A percentile compares a stretch with the other conserved stretches of the same genome.
Conservation (phyloP, 441 rosid genomes). For the Pelargonium cotyledonis region DNA sequence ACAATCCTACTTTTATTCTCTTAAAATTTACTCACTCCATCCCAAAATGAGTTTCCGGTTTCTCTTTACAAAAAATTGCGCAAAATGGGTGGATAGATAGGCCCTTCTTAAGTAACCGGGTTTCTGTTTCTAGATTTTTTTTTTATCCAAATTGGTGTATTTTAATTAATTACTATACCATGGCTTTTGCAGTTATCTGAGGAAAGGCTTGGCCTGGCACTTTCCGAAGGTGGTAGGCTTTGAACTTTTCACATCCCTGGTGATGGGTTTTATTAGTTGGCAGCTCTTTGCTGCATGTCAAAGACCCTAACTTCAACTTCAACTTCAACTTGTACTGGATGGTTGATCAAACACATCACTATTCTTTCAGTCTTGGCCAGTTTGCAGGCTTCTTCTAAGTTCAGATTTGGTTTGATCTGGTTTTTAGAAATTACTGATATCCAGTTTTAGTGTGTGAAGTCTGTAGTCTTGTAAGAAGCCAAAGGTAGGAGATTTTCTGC, state of each 20-base stretch:
- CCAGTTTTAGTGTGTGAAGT: neutral
- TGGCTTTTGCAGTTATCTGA: neutral
- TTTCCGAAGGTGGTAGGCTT: neutral
- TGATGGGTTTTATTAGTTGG: neutral
- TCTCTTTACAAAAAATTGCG: no score
- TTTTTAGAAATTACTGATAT: neutral
- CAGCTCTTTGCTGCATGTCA: conserved; percentile 6
- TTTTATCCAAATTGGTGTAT: no score
- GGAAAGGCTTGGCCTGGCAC: conserved; percentile 3
- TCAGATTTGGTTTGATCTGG: neutral
- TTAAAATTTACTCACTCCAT: no score
- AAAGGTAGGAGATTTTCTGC: neutral
- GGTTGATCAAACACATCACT: neutral
- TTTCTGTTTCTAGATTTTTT: no score
- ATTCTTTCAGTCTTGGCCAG: neutral
- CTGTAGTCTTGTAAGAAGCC: neutral
- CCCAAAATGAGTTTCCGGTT: no score
- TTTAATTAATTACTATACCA: neutral
- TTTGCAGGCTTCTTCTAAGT: neutral
- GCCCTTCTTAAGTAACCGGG: no score
- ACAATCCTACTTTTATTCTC: no score
- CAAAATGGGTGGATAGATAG: no score
- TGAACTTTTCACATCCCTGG: neutral
- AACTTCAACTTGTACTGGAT: neutral
- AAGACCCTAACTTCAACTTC: neutral